These are phyloP conservation scores for Boechera divaricarpa DNA, from an alignment of 345 rosid genomes.

Conservation along the genomic window DNA sequence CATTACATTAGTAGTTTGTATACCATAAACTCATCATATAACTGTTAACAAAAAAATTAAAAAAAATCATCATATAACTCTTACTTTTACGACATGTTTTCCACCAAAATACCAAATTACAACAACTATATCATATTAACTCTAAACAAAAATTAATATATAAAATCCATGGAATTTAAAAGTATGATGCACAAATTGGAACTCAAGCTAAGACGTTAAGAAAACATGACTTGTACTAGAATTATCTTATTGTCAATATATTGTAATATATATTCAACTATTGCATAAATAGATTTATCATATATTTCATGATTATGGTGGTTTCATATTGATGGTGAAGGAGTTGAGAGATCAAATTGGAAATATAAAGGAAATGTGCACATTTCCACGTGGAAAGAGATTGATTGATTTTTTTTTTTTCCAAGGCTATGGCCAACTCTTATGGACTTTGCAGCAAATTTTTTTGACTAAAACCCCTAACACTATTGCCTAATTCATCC, in stretches of 20 bases:
- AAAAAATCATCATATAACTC: not conserved
- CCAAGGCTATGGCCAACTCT: conserved; percentile 41
- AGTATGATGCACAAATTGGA: not conserved
- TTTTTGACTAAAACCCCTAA: conserved; percentile 20
- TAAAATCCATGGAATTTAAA: not conserved
- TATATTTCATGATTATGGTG: conserved; percentile 26
- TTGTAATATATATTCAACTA: not conserved
- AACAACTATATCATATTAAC: not conserved
- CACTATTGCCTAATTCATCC: conserved; percentile 24
- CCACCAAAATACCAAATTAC: conserved; percentile 6
- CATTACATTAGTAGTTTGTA: not conserved
- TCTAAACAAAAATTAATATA: not conserved
- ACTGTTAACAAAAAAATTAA: not conserved
- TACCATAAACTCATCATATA: not conserved
- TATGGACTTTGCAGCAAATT: conserved; percentile 34
- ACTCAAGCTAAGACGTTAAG: conserved; percentile 9
- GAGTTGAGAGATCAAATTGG: conserved; percentile 22
- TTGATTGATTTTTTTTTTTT: conserved; percentile 27
- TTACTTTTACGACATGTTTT: conserved; percentile 1
- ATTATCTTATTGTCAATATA: not conserved
- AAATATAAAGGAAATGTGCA: conserved; percentile 26
- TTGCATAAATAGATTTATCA: not conserved
- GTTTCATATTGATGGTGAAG: conserved; percentile 32
- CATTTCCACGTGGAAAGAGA: conserved; percentile 12
- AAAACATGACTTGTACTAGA: not conserved